Evolutionary conservation across 2,329 filamentous ascomycete species (phyloP).

Genomic region (Pleurostoma richardsiae): DNA sequence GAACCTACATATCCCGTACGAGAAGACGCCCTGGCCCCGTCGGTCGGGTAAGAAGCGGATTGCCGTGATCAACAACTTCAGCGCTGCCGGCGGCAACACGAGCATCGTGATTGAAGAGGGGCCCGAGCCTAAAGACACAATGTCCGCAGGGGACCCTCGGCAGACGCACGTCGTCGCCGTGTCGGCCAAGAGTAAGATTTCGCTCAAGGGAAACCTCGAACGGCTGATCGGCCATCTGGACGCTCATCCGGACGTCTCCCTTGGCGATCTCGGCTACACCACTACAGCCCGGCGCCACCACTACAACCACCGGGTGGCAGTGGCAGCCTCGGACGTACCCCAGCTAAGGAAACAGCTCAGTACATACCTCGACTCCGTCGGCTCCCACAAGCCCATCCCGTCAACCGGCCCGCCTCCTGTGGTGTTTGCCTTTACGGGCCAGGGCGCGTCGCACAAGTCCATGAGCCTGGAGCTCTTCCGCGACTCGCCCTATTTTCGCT

Average conservation of each 20-base stretch:
- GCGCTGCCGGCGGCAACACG: conserved; percentile 54
- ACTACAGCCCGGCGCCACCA: conserved; percentile 43
- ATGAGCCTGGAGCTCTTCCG: conserved; percentile 27
- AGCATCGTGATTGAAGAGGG: conserved; percentile 44
- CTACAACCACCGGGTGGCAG: conserved; percentile 20
- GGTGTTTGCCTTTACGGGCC: conserved; percentile 38
- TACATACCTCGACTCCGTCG: conserved; percentile 6
- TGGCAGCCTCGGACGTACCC: conserved; percentile 13
- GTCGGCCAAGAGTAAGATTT: conserved; percentile 34
- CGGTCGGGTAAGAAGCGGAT: background rate
- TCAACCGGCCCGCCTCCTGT: conserved; percentile 16
- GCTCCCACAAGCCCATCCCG: conserved; percentile 14
- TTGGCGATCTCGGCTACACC: conserved; percentile 47
- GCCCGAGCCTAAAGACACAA: conserved; percentile 15
- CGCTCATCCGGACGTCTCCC: conserved; percentile 23
- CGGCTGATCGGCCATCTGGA: conserved; percentile 34
- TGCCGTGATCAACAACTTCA: conserved; percentile 40
- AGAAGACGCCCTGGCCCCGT: conserved; percentile 13
- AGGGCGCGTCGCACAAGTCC: conserved; percentile 28
- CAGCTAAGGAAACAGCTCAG: conserved; percentile 15
- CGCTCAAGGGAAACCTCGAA: conserved; percentile 36
- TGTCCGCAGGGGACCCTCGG: conserved; percentile 27
- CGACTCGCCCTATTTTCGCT: conserved; percentile 22
- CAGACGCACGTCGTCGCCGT: conserved; percentile 35
- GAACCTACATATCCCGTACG: conserved; percentile 26